Conservation (phyloP, 2,329 filamentous ascomycete genomes). For the Diaporthe caulivora region DNA sequence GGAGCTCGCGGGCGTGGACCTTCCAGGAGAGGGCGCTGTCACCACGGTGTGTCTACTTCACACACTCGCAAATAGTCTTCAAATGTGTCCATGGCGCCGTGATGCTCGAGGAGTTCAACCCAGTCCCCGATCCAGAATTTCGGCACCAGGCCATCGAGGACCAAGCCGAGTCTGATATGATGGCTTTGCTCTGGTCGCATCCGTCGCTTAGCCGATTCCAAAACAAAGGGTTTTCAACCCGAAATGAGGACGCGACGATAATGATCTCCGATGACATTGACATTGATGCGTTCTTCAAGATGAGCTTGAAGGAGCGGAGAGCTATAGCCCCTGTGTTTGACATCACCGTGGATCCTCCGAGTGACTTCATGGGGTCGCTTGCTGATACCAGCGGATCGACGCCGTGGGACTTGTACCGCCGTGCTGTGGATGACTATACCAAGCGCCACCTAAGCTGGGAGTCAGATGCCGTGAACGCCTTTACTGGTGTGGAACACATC, state of each 20-base stretch:
- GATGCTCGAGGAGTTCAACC: neutral
- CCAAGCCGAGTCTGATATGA: neutral
- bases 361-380: conserved; percentile 6
- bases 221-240: neutral
- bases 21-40: conserved; percentile 34
- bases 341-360: neutral
- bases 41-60: neutral
- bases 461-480: neutral
- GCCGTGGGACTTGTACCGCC: conserved; percentile 1
- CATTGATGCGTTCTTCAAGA: neutral
- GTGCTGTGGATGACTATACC: conserved; percentile 5
- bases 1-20: conserved; percentile 24
- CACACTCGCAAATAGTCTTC: neutral
- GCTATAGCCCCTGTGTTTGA: neutral
- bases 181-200: neutral
- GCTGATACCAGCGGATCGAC: neutral
- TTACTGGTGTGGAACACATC: conserved; percentile 1
- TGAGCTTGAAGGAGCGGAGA: neutral
- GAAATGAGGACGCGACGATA: neutral
- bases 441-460: conserved; percentile 1
- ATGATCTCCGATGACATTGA: neutral
- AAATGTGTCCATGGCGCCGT: neutral
- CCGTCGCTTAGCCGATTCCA: neutral
- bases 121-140: neutral
- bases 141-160: neutral